Conservation (phyloP, 306 rosid species). For the Gleditsia sinensis region DNA sequence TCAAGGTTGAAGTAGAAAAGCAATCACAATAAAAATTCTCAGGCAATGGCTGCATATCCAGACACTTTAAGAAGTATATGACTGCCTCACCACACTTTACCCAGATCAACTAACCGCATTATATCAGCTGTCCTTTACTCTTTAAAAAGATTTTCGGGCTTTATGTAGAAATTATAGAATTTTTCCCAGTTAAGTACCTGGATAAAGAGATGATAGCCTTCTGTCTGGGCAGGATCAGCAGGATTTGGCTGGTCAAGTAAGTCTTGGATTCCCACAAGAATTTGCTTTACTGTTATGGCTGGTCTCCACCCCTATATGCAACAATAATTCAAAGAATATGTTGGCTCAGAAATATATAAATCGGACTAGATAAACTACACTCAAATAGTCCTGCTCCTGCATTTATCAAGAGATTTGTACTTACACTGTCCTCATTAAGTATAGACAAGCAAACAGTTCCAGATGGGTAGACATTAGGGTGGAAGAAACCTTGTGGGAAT, state of each 20-base stretch:
- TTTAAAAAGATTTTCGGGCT: not conserved
- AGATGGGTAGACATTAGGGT: conserved; percentile 97
- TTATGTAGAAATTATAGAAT: not conserved
- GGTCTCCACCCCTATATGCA: conserved; percentile 93
- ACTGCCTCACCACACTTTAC: conserved; percentile 15
- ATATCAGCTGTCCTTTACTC: not conserved
- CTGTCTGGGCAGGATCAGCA: conserved; percentile 97
- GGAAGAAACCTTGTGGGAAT: conserved; percentile 92
- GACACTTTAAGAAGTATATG: conserved; percentile 13
- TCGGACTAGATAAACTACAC: not conserved
- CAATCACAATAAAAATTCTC: conserved; percentile 2
- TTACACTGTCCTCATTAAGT: conserved; percentile 94
- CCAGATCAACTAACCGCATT: not conserved
- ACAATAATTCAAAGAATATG: not conserved
- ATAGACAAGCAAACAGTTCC: conserved; percentile 97
- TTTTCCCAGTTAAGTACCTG: conserved; percentile 58
- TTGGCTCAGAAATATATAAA: not conserved
- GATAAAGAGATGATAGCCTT: conserved; percentile 96
- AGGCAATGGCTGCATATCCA: not conserved
- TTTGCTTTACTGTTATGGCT: conserved; percentile 95
- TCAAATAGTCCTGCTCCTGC: not conserved
- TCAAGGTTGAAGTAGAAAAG: not conserved
- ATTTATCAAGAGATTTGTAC: conserved; percentile 36
- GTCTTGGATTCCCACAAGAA: conserved; percentile 96
- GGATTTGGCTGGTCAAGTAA: conserved; percentile 95